phyloP scores from a whole-genome alignment of 306 rosid species.

The Delonix regia region DNA sequence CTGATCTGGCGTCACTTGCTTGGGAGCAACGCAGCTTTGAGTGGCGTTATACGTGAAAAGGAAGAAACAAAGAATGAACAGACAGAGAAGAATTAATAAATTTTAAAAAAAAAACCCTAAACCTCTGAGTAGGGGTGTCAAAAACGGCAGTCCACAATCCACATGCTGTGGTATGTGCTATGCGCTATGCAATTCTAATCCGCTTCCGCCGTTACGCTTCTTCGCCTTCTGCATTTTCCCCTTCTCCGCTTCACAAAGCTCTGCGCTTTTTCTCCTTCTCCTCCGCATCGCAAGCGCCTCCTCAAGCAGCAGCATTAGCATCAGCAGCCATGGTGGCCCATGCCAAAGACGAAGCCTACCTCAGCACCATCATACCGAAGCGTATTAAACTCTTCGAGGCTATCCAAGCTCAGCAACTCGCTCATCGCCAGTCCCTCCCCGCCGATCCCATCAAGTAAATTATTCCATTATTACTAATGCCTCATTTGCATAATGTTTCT shows the following conservation, averaged over 20 bases:
- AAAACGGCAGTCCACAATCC: background rate
- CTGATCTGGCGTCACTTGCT: background rate
- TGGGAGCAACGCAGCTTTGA: background rate
- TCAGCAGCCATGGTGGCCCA: slow-evolving; percentile 52
- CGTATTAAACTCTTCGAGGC: slow-evolving; percentile 67
- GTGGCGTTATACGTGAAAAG: background rate
- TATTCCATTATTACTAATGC: background rate
- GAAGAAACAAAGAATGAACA: background rate
- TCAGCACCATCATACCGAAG: slow-evolving; percentile 53
- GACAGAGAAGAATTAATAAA: too few species aligned
- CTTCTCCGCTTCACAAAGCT: background rate
- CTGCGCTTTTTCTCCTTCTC: slow-evolving; percentile 40
- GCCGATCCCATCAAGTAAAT: slow-evolving; percentile 72
- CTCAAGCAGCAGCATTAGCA: slow-evolving; percentile 13
- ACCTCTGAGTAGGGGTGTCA: background rate
- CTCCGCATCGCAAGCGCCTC: background rate
- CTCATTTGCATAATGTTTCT: background rate
- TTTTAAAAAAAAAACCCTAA: background rate
- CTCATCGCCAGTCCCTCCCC: slow-evolving; percentile 56
- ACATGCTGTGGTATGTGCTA: slow-evolving; percentile 25
- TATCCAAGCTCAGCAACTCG: slow-evolving; percentile 51
- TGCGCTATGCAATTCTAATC: slow-evolving; percentile 47
- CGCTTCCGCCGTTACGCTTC: slow-evolving; percentile 50
- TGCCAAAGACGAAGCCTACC: slow-evolving; percentile 74
- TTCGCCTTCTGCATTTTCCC: background rate